phyloP scores from a whole-genome alignment of 805 yeast genomes.

The Deakozyma indianensis region DNA sequence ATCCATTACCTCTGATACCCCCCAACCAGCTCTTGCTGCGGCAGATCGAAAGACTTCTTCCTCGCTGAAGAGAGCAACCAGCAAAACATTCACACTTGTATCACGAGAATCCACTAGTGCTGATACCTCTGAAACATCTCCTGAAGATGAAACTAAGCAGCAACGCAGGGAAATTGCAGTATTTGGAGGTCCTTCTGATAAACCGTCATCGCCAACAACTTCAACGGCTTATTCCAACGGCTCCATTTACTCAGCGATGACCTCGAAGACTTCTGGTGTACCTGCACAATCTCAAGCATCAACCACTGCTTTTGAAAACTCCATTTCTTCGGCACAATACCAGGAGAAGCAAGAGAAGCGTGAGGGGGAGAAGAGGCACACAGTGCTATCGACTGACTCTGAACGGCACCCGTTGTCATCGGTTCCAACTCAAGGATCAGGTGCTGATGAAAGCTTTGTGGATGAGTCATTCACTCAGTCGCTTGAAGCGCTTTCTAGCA shows the following conservation, averaged over 20 bases:
- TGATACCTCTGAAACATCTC: not conserved
- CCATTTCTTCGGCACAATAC: not conserved
- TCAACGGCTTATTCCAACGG: not conserved
- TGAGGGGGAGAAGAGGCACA: not conserved
- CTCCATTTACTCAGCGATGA: not conserved
- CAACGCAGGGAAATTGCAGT: not conserved
- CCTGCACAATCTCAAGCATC: not conserved
- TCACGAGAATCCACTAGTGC: not conserved
- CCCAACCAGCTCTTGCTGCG: too few relatives aligned
- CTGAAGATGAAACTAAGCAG: not conserved
- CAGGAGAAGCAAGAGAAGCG: not conserved
- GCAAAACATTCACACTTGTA: not conserved
- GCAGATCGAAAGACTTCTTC: too few relatives aligned
- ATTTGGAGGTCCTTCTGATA: not conserved
- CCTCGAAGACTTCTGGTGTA: not conserved
- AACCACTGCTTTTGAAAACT: not conserved
- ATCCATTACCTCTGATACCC: too few relatives aligned
- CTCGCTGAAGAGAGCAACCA: not conserved
- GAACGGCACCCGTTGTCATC: not conserved
- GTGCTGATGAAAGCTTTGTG: not conserved
- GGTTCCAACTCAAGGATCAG: not conserved
- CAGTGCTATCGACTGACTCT: not conserved
- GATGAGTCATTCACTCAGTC: slow-evolving; percentile 1
- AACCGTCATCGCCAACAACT: not conserved
- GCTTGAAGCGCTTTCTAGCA: not conserved